Evolutionary conservation across 768 basidiomycete genomes (phyloP).

Genomic region (Rhodotorula babjevae): DNA sequence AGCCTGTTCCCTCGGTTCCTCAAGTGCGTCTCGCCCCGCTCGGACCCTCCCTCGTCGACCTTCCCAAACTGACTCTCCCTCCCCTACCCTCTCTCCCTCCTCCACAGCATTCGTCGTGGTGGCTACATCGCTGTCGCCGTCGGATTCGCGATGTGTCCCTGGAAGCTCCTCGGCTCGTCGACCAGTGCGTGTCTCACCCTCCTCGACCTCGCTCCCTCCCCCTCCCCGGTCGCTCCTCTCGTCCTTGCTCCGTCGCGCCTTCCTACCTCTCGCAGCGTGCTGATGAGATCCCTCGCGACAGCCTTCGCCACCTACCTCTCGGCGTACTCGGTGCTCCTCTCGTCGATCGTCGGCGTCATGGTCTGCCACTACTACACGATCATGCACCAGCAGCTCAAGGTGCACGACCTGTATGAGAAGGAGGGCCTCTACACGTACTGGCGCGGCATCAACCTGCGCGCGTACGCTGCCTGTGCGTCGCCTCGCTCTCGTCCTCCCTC

Average conservation of each 20-base stretch:
- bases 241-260: not conserved
- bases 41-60: not conserved
- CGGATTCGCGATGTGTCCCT: conserved; percentile 69
- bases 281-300: not conserved
- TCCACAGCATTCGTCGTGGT: conserved; percentile 61
- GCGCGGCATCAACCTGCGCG: conserved; percentile 66
- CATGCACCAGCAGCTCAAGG: conserved; percentile 64
- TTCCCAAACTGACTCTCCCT: not conserved
- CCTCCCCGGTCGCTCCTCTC: too few species aligned
- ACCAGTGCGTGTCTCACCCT: not conserved
- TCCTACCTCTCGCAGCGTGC: not conserved
- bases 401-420: conserved; percentile 61
- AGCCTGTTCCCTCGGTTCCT: conserved; percentile 65
- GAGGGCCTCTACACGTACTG: conserved; percentile 62
- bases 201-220: not conserved
- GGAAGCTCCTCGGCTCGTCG: conserved; percentile 44
- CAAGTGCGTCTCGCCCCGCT: conserved; percentile 47
- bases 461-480: conserved; percentile 48
- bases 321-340: conserved; percentile 73
- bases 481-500: conserved; percentile 6
- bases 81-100: not conserved
- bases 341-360: conserved; percentile 58
- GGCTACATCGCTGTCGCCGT: conserved; percentile 76
- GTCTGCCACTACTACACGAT: conserved; percentile 75
- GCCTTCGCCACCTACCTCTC: conserved; percentile 58